Evolutionary conservation across 805 yeast species (phyloP), one percentile per base, ranked within the genome.

Genomic region (Kodamaea laetipori): DNA sequence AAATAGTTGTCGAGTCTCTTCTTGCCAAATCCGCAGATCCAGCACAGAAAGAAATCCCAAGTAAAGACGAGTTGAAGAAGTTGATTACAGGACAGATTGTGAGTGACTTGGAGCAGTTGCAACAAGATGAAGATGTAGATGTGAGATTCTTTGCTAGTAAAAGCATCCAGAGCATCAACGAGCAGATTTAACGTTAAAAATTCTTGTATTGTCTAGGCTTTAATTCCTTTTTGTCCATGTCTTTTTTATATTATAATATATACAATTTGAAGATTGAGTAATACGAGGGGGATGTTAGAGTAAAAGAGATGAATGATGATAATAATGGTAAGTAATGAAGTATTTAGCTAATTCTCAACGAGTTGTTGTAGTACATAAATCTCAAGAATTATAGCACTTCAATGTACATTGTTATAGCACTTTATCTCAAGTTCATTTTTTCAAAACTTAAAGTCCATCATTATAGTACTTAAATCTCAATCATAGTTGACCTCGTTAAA

Each of bases 81-180:
- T 57, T 58, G 45, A 59, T 64, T 51, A 60, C 55, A 34, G 64
- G 66, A 16, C 76, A 80, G 33, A 76, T 90, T 30, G 54, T 82
- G 38, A 86, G 94, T 23, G 72, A 77, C 31, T 76, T 94, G 55
- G 79, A 82, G 55, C 75, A 71, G 38, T 76, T 92, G 57, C 67
- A 73, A 45, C 71, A 74, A 34, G 98, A 94, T 66, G 73, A 69
- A 31, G 99, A 94, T 61, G 81, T 81, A 17, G 99, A 94, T 67
- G 99, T 94, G 49, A 80, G 90, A 60, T 92, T 75, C 67, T 94
- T 81, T 67, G 90, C 97, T 6, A 73, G 72, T 43, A 77, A 84
- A 64, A 83, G 90, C 49, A 63, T 80, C 45, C 53, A 54, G 26
- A 49, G 54, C 36, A 59, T 51, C 71, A 69, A 43, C 37, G 55